phyloP scores from a whole-genome alignment of 2,329 filamentous ascomycete genomes.

The Orbilia brochopaga region DNA sequence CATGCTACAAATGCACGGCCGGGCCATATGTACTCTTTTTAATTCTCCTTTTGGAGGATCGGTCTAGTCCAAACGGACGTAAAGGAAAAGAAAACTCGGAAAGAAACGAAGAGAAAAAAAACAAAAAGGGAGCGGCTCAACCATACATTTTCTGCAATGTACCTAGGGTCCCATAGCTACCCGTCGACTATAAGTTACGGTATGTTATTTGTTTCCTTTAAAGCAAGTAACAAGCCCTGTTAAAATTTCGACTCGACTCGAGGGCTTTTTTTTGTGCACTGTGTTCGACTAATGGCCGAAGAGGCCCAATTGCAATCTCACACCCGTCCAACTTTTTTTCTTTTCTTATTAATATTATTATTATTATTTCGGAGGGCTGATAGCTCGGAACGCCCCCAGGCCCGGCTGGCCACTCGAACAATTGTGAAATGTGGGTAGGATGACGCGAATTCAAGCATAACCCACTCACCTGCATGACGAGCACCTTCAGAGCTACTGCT shows the following conservation, averaged over 20 bases:
- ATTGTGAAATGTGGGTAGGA: constrained; percentile 31
- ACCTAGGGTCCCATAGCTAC: background rate
- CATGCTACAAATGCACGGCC: background rate
- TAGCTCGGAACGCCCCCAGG: constrained; percentile 24
- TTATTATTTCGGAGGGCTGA: constrained; percentile 16
- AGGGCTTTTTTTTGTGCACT: background rate
- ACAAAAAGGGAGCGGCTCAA: constrained; percentile 6
- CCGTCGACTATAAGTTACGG: constrained; percentile 2
- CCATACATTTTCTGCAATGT: background rate
- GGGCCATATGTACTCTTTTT: background rate
- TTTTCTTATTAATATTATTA: constrained; percentile 7
- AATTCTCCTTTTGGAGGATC: background rate
- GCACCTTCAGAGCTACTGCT: constrained; percentile 7
- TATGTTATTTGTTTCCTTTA: constrained; percentile 12
- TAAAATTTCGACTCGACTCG: no score
- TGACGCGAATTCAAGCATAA: constrained; percentile 39
- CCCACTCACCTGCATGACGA: constrained; percentile 49
- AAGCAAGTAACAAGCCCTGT: constrained; percentile 5
- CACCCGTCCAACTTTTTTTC: constrained; percentile 6
- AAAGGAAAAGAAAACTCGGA: background rate
- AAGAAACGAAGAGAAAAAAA: background rate
- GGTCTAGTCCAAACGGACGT: background rate
- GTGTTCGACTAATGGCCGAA: background rate
- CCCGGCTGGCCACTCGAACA: constrained; percentile 1
- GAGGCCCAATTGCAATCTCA: no score